phyloP scores from a whole-genome alignment of 768 basidiomycete species.

The Gymnopilus junonius region DNA sequence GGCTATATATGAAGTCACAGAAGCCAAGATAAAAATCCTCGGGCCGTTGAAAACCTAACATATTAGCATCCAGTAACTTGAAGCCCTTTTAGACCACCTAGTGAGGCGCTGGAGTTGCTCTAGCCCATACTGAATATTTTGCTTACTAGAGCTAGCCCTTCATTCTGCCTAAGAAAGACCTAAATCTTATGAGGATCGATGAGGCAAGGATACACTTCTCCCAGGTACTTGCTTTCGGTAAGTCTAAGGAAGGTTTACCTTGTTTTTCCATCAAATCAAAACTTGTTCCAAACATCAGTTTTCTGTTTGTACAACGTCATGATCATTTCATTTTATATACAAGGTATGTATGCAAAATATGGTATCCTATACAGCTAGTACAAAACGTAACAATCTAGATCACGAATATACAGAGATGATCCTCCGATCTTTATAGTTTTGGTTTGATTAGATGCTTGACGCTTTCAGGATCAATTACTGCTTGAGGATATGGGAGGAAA shows the following conservation, averaged over 20 bases:
- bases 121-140: no score
- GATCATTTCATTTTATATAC: not conserved
- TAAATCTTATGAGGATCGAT: no score
- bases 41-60: not conserved
- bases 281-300: not conserved
- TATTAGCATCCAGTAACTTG: not conserved
- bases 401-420: not conserved
- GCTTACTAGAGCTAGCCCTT: no score
- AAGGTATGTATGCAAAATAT: slow-evolving; percentile 4
- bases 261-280: not conserved
- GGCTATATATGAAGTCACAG: not conserved
- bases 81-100: not conserved
- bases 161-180: no score
- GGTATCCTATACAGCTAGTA: no score
- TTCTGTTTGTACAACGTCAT: not conserved
- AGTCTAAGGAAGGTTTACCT: not conserved
- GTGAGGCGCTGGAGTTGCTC: not conserved
- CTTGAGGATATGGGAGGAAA: slow-evolving; percentile 63
- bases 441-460: slow-evolving; percentile 56
- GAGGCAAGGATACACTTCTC: no score
- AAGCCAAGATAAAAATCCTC: not conserved
- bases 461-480: slow-evolving; percentile 63
- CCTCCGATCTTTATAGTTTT: slow-evolving; percentile 36
- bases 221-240: not conserved
- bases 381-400: not conserved